Evolutionary conservation across 2,329 filamentous ascomycete species (phyloP).

Genomic region (Sporothrix pseudoabietina): DNA sequence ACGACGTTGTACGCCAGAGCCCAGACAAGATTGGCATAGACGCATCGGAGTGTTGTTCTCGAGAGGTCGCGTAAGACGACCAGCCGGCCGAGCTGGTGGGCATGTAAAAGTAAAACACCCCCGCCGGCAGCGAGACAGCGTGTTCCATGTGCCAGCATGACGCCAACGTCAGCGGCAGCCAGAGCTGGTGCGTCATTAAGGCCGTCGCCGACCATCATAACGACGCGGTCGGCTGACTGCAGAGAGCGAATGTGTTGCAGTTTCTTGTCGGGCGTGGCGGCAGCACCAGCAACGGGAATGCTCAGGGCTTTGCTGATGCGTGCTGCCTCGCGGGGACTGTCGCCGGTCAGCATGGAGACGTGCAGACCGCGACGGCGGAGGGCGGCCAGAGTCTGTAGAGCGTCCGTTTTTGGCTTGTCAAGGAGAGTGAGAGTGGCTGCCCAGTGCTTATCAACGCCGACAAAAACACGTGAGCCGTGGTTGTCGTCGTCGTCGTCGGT

Average conservation of each 20-base stretch:
- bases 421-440: background rate
- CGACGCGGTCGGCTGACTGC: background rate
- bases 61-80: background rate
- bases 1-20: background rate
- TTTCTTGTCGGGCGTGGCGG: background rate
- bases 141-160: background rate
- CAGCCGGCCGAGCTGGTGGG: background rate
- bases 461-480: background rate
- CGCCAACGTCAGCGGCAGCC: background rate
- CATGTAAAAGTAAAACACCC: background rate
- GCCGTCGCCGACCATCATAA: background rate
- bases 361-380: background rate
- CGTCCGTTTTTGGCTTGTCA: background rate
- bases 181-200: background rate
- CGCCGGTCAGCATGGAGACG: background rate
- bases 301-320: background rate
- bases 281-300: background rate
- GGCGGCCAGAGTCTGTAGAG: background rate
- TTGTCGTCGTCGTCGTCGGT: background rate
- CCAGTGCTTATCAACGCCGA: background rate
- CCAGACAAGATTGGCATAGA: background rate
- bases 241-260: background rate
- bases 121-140: background rate
- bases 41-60: background rate
- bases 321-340: background rate